Evolutionary conservation across 441 rosid genomes (phyloP).

Genomic region (Populus hybrid): DNA sequence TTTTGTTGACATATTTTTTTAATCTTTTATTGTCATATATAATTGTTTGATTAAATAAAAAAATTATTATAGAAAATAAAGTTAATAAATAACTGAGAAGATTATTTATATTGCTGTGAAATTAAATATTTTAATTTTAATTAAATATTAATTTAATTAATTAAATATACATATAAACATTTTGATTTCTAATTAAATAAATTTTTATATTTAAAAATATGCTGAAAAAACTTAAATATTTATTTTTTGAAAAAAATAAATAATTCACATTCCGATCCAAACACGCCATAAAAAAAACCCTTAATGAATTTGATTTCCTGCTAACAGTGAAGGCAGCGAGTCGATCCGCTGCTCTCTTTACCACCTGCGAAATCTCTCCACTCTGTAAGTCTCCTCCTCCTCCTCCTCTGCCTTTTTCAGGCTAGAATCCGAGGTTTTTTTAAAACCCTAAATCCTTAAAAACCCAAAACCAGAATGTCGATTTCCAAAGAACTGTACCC

Average conservation of each 20-base stretch:
- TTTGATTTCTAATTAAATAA: too few species aligned
- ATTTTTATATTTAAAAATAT: too few species aligned
- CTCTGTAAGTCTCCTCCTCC: background rate
- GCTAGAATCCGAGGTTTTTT: background rate
- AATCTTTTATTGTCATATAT: too few species aligned
- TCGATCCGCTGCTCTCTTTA: background rate
- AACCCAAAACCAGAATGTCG: slow-evolving; percentile 36
- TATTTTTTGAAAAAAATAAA: background rate
- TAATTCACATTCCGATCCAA: background rate
- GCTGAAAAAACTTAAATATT: too few species aligned
- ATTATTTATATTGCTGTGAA: too few species aligned
- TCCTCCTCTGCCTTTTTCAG: background rate
- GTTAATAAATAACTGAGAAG: too few species aligned
- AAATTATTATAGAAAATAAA: too few species aligned
- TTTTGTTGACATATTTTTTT: too few species aligned
- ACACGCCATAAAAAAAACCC: background rate
- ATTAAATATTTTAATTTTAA: too few species aligned
- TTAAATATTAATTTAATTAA: too few species aligned
- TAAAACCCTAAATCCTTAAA: background rate
- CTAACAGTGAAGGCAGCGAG: background rate
- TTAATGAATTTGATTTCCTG: background rate
- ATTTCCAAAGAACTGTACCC: slow-evolving; percentile 76
- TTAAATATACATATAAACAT: too few species aligned
- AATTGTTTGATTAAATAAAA: too few species aligned
- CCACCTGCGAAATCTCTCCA: background rate